These are phyloP conservation scores for Zygosaccharomyces gambellarensis DNA, from an alignment of 805 yeast genomes.

Conservation along the genomic window DNA sequence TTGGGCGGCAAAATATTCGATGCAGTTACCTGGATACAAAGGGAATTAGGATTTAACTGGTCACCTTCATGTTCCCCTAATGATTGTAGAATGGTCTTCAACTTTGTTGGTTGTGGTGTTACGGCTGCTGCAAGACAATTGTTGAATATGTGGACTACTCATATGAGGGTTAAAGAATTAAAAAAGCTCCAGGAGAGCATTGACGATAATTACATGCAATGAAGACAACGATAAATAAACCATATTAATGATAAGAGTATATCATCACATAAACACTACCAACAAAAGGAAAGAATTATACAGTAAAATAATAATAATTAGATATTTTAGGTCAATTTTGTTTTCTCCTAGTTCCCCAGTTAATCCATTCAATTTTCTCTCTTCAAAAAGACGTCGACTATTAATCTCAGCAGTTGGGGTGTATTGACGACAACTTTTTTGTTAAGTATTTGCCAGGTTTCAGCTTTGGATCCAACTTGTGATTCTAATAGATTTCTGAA, in stretches of 20 bases:
- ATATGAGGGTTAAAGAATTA: conserved; percentile 21
- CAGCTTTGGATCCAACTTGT: conserved; percentile 63
- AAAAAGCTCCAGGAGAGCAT: conserved; percentile 11
- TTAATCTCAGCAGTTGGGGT: conserved; percentile 58
- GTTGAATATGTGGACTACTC: conserved; percentile 14
- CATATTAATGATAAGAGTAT: neutral
- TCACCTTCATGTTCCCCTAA: conserved; percentile 16
- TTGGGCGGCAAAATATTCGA: conserved; percentile 16
- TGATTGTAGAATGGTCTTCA: conserved; percentile 24
- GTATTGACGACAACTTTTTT: conserved; percentile 68
- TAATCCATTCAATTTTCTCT: neutral
- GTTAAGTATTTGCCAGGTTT: conserved; percentile 53
- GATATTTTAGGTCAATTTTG: neutral
- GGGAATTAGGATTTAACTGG: conserved; percentile 4
- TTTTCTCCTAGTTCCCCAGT: neutral
- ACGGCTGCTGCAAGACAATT: conserved; percentile 18
- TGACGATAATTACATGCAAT: conserved; percentile 1
- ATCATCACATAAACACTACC: neutral
- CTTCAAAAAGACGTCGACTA: conserved; percentile 59
- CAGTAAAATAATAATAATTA: neutral
- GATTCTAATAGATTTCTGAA: conserved; percentile 66
- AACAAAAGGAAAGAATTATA: neutral
- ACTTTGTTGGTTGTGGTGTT: conserved; percentile 25
- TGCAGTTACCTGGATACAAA: conserved; percentile 10
- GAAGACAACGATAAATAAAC: neutral